A percentile compares a stretch with the other conserved stretches of the same genome.
phyloP scores from a whole-genome alignment of 768 basidiomycete species.

The Neoboletus subvelutipes region DNA sequence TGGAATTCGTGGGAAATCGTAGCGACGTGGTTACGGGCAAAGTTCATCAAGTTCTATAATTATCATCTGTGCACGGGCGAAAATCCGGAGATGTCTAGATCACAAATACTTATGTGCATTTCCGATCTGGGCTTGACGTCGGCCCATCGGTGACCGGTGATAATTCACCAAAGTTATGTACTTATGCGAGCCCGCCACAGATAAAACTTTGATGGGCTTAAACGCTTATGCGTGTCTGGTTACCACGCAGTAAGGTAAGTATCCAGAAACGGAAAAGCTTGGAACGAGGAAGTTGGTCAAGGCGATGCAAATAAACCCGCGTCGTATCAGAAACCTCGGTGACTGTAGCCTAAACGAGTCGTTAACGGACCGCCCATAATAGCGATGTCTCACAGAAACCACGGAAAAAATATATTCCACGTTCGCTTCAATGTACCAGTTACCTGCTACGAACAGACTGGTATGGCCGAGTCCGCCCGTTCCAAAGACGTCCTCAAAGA shows the following conservation, averaged over 20 bases:
- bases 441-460: conserved; percentile 52
- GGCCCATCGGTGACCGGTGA: too few species aligned
- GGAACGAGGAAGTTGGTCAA: too few species aligned
- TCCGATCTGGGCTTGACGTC: background rate
- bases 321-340: too few species aligned
- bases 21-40: too few species aligned
- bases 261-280: background rate
- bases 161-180: too few species aligned
- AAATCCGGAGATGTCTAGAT: background rate
- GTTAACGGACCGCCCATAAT: background rate
- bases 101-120: too few species aligned
- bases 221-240: background rate
- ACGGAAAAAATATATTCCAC: conserved; percentile 31
- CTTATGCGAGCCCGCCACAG: too few species aligned
- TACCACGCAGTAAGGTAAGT: too few species aligned
- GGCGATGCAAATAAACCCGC: too few species aligned
- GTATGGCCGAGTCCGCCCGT: conserved; percentile 45
- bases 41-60: too few species aligned
- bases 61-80: background rate
- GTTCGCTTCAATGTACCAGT: conserved; percentile 34
- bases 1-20: background rate
- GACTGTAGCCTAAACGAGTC: too few species aligned
- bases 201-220: background rate
- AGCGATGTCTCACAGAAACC: conserved; percentile 16
- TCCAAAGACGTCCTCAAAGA: conserved; percentile 19